These are phyloP conservation scores for Physaria fendleri DNA, from an alignment of 345 rosid species.

Conservation along the genomic window DNA sequence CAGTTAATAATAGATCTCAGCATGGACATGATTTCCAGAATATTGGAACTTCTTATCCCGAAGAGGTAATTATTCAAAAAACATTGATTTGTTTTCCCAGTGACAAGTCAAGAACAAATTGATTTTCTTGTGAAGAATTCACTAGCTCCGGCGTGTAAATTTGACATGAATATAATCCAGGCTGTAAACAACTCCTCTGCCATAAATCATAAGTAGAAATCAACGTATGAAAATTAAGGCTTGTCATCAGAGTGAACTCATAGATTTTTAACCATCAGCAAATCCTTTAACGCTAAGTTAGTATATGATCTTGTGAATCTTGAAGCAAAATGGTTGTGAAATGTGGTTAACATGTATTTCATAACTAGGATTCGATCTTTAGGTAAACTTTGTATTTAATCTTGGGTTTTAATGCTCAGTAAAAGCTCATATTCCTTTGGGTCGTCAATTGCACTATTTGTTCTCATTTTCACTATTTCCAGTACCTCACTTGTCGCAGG, in stretches of 20 bases:
- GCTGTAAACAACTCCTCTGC: background rate
- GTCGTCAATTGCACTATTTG: background rate
- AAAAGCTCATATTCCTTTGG: background rate
- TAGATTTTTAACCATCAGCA: background rate
- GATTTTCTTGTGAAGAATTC: background rate
- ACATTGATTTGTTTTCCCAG: background rate
- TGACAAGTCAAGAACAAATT: background rate
- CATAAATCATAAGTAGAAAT: background rate
- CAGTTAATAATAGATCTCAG: constrained; percentile 25
- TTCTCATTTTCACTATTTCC: background rate
- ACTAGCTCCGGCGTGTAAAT: background rate
- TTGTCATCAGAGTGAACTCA: background rate
- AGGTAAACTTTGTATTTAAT: background rate
- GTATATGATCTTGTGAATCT: background rate
- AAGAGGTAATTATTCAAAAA: constrained; percentile 31
- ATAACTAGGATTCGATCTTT: background rate
- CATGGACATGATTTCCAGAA: constrained; percentile 19
- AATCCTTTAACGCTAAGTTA: background rate
- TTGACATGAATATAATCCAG: background rate
- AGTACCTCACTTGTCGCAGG: constrained; percentile 34
- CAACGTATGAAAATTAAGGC: background rate
- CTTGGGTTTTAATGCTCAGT: background rate
- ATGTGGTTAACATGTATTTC: background rate
- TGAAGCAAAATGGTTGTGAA: background rate
- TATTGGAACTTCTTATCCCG: constrained; percentile 27